A percentile compares a stretch with the other conserved stretches of the same genome.
phyloP scores from a whole-genome alignment of 129 eudicot species.

The Heracleum sosnowskyi region DNA sequence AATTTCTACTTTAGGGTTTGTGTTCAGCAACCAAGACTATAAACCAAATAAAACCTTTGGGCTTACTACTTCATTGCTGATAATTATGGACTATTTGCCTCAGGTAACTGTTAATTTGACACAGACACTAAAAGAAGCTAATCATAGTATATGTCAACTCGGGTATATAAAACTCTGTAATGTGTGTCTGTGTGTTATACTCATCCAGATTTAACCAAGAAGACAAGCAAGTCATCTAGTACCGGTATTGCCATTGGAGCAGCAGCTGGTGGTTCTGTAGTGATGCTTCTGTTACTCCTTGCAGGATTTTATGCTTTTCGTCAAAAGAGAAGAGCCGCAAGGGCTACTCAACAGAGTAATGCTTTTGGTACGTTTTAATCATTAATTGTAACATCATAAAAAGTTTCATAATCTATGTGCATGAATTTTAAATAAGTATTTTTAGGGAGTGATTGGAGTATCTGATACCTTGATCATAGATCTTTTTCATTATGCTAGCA shows the following conservation, averaged over 20 bases:
- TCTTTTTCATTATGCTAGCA: too few species aligned
- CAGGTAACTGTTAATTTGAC: too few species aligned
- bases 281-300: conserved; percentile 27
- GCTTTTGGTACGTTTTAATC: too few species aligned
- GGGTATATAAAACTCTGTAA: too few species aligned
- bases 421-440: too few species aligned
- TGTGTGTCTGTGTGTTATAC: too few species aligned
- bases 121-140: too few species aligned
- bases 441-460: too few species aligned
- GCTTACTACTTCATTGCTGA: conserved; percentile 42
- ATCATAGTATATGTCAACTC: too few species aligned
- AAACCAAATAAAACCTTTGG: conserved; percentile 49
- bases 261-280: conserved; percentile 33
- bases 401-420: too few species aligned
- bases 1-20: conserved; percentile 38
- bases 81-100: conserved; percentile 26
- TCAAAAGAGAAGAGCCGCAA: conserved; percentile 38
- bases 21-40: conserved; percentile 58
- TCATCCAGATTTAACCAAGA: conserved; percentile 16
- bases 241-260: conserved; percentile 35
- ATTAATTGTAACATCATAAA: too few species aligned
- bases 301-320: conserved; percentile 45
- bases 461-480: too few species aligned
- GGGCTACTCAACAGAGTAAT: conserved; percentile 25
- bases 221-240: conserved; percentile 27